These are phyloP conservation scores for Avena sativa DNA, from an alignment of 176 grass and related monocot genomes.

Conservation along the genomic window DNA sequence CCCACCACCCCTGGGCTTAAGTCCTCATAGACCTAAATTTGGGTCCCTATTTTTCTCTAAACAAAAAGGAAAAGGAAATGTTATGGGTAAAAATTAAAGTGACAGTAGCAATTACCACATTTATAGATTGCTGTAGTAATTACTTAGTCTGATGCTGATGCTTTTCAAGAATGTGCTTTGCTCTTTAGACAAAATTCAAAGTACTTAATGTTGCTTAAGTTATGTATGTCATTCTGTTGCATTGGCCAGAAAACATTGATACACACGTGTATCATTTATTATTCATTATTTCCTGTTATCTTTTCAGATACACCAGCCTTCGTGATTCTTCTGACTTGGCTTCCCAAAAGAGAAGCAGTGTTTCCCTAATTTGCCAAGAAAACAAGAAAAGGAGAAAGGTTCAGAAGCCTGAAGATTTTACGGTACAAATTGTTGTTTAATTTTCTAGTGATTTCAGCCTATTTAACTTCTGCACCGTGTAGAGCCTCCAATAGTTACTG, in stretches of 20 bases:
- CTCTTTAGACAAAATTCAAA: conserved; percentile 1
- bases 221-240: background rate
- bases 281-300: conserved; percentile 32
- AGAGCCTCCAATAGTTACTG: background rate
- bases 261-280: background rate
- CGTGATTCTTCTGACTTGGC: conserved; percentile 47
- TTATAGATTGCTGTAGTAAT: background rate
- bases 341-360: conserved; percentile 65
- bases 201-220: background rate
- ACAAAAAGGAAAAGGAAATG: background rate
- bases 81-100: background rate
- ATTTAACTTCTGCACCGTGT: conserved; percentile 4
- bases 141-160: background rate
- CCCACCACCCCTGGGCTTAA: background rate
- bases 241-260: background rate
- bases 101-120: background rate
- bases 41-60: background rate
- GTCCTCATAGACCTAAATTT: background rate
- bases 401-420: conserved; percentile 40
- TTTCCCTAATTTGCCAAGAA: conserved; percentile 55
- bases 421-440: conserved; percentile 41
- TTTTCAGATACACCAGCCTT: conserved; percentile 60
- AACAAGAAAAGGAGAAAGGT: conserved; percentile 62
- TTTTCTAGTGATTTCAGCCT: background rate
- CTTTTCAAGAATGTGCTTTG: conserved; percentile 32